Conservation (phyloP, 2,329 filamentous ascomycete genomes). For the Teratosphaeria epicoccoides region DNA sequence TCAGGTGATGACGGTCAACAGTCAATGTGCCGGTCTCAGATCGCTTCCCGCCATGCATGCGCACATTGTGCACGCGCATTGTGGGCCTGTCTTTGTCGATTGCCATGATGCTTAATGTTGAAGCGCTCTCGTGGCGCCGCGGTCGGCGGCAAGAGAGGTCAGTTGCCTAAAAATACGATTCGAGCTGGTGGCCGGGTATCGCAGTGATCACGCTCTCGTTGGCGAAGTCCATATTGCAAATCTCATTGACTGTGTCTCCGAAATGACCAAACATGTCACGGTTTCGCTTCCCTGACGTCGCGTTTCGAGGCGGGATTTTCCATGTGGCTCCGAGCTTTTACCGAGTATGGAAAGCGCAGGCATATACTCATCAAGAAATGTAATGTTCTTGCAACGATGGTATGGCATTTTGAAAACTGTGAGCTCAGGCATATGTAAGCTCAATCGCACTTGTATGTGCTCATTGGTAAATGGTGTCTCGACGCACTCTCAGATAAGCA, state of each 20-base stretch:
- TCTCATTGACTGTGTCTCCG: too few relatives aligned
- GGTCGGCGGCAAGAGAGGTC: background rate
- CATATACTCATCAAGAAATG: too few relatives aligned
- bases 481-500: too few relatives aligned
- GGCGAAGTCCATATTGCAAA: too few relatives aligned
- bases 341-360: too few relatives aligned
- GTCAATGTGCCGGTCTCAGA: slow-evolving; percentile 44
- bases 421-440: too few relatives aligned
- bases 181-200: too few relatives aligned
- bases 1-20: slow-evolving; percentile 53
- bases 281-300: background rate
- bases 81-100: background rate
- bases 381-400: too few relatives aligned
- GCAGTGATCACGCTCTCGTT: background rate
- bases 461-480: too few relatives aligned
- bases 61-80: slow-evolving; percentile 45
- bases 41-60: slow-evolving; percentile 42
- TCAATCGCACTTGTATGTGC: too few relatives aligned
- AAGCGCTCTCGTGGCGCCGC: background rate
- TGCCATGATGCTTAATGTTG: background rate
- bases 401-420: too few relatives aligned
- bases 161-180: too few relatives aligned
- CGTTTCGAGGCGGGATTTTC: background rate
- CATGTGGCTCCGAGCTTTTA: background rate
- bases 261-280: background rate